Base-by-base conservation (phyloP, 345 rosid species). In the Eucalyptus melliodora region DNA sequence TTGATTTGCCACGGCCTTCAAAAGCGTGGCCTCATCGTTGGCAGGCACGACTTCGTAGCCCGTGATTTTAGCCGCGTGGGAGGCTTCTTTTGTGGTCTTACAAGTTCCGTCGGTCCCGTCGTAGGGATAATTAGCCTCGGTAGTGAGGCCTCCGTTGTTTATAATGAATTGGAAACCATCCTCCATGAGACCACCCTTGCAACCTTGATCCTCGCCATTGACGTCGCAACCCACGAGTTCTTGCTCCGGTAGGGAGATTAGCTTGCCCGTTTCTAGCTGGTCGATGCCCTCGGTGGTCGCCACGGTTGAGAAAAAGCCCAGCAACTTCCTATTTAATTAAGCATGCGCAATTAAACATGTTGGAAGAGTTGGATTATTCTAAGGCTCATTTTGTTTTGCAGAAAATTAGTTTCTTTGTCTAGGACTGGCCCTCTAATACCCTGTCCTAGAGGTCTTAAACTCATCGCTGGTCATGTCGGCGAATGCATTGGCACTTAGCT, bases 381-480 rank as follows among this genome's bases (percentile, higher is more conserved):
- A 30, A 62, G 19, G 16, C 34, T 30, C 4, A 62, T 62, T 62
- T 30, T 30, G 17, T 30, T 14, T 62, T 2, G 8, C 17, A 4
- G 1, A 62, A 62, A 62, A 62, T 62, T 16, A 62, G 9, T 51
- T 51, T 51, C 9, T 51, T 51, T 17, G 23, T 51, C 55, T 51
- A 16, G 23, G 8, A 16, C 51, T 19, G 30, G n/a, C 86, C 69
- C 86, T 81, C 50, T 17, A 88, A 82, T 56, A 88, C 27, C 91
- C 91, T 37, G 87, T 90, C 44, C 90, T 72, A 10, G 85, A 86
- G 24, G 89, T 62, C 42, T 23, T 72, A 69, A 94, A 92, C 89
- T 91, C 94, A 16, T 50, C 69, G 16, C 72, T 90, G 19, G 93
- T 93, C 81, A 86, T 77, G 50, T 94, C 94, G 2, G 94, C 93